phyloP scores from a whole-genome alignment of 176 grass and related monocot species.

The Puya raimondii region DNA sequence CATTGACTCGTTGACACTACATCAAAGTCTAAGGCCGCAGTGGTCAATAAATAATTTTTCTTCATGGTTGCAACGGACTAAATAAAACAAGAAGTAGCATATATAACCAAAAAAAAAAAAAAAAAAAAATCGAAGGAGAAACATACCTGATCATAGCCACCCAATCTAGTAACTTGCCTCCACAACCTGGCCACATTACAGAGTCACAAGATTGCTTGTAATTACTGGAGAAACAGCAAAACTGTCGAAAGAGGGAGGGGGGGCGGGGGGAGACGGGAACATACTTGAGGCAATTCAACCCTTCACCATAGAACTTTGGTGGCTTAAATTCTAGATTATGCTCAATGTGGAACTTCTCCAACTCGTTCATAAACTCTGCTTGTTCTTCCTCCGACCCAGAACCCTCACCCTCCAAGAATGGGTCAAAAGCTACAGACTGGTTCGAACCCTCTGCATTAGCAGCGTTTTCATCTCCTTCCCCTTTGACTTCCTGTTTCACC shows the following conservation, averaged over 20 bases:
- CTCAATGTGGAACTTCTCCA: slow-evolving; percentile 80
- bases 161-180: slow-evolving; percentile 90
- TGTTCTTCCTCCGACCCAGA: slow-evolving; percentile 93
- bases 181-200: slow-evolving; percentile 52
- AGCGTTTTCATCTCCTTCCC: slow-evolving; percentile 10
- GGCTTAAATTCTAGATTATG: slow-evolving; percentile 86
- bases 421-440: slow-evolving; percentile 30
- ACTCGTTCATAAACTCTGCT: slow-evolving; percentile 78
- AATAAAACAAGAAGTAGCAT: background rate
- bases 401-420: slow-evolving; percentile 77
- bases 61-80: background rate
- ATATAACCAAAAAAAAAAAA: background rate
- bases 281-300: slow-evolving; percentile 96
- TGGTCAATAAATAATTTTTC: background rate
- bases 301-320: slow-evolving; percentile 97
- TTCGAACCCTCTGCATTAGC: slow-evolving; percentile 18
- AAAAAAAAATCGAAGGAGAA: background rate
- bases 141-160: slow-evolving; percentile 85
- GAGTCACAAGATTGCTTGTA: background rate
- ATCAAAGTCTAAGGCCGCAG: too few relatives aligned
- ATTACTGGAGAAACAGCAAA: slow-evolving; percentile 8
- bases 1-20: too few relatives aligned
- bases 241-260: background rate
- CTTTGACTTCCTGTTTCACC: slow-evolving; percentile 25
- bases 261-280: slow-evolving; percentile 7